Conservation (phyloP, 106 monocot genomes). For the Acorus calamus region DNA sequence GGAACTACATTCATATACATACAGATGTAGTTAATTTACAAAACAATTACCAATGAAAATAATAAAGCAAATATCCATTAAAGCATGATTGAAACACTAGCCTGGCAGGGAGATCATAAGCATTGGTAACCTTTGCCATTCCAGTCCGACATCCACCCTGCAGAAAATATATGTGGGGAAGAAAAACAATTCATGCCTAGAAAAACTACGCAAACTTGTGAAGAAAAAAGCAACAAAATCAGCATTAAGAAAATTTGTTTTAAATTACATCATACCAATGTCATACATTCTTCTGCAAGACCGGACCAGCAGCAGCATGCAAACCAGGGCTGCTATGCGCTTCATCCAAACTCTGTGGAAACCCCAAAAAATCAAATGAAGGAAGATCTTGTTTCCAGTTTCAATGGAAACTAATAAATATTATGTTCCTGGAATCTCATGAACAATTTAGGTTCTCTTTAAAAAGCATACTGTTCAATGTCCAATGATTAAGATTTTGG, state of each 20-base stretch:
- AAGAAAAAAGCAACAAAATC: neutral
- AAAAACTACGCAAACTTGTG: neutral
- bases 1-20: no score
- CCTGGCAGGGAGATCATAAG: constrained; percentile 99
- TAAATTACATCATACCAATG: constrained; percentile 42
- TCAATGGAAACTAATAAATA: no score
- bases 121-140: constrained; percentile 97
- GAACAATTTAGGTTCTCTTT: no score
- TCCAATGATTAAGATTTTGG: no score
- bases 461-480: no score
- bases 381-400: no score
- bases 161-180: neutral
- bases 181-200: neutral
- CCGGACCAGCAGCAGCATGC: constrained; percentile 93
- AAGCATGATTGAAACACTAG: constrained; percentile 5
- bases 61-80: neutral
- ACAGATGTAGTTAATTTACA: no score
- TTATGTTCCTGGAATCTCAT: no score
- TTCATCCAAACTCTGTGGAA: constrained; percentile 77
- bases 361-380: constrained; percentile 4
- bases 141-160: constrained; percentile 97
- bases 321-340: constrained; percentile 93
- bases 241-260: neutral
- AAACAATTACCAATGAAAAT: no score
- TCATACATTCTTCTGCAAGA: constrained; percentile 90